phyloP scores from a whole-genome alignment of 768 basidiomycete species.

The Imleria badia region DNA sequence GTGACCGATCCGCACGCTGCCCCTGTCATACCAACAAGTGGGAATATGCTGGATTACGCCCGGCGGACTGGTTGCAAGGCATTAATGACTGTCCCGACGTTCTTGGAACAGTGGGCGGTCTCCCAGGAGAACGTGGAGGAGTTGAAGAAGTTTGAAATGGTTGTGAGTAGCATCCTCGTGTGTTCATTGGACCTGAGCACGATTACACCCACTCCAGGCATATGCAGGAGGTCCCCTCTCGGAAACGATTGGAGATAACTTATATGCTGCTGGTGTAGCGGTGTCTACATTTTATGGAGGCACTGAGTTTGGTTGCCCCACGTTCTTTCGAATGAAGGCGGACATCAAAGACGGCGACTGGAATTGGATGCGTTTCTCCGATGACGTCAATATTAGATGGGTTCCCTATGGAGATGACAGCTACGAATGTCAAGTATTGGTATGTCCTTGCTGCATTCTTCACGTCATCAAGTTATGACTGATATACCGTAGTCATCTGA shows the following conservation, averaged over 20 bases:
- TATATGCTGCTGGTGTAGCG: conserved; percentile 18
- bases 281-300: conserved; percentile 18
- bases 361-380: conserved; percentile 10
- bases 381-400: conserved; percentile 28
- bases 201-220: neutral
- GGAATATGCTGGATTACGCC: conserved; percentile 21
- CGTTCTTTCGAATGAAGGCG: neutral
- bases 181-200: neutral
- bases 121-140: conserved; percentile 13
- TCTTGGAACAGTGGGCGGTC: conserved; percentile 15
- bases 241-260: conserved; percentile 10
- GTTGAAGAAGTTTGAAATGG: conserved; percentile 15
- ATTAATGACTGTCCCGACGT: conserved; percentile 19
- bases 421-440: conserved; percentile 39
- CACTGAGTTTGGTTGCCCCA: conserved; percentile 21
- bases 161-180: conserved; percentile 15
- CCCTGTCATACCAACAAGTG: conserved; percentile 21
- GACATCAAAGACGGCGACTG: conserved; percentile 18
- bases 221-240: conserved; percentile 17
- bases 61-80: conserved; percentile 4
- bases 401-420: conserved; percentile 31
- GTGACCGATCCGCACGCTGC: neutral
- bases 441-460: conserved; percentile 10
- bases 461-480: neutral
- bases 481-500: conserved; percentile 3